These are phyloP conservation scores for Zopfochytrium polystomum DNA, from an alignment of 371 early-diverging fungal species.

Conservation along the genomic window DNA sequence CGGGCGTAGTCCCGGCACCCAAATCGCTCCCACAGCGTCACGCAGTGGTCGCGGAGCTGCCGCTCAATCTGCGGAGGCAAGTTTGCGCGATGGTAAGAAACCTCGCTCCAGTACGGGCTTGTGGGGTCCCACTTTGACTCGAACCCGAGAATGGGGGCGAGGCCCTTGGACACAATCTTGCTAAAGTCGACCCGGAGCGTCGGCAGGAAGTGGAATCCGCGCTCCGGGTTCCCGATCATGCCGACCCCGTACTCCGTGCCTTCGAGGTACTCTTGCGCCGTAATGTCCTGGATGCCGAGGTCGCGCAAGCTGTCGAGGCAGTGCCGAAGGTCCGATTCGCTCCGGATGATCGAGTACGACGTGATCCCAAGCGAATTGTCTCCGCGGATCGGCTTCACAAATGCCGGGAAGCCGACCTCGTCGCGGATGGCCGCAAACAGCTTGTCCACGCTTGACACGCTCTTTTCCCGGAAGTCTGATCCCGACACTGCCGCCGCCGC, in stretches of 20 bases:
- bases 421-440: conserved; percentile 29
- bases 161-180: conserved; percentile 37
- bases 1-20: conserved; percentile 56
- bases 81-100: conserved; percentile 40
- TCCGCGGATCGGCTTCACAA: conserved; percentile 55
- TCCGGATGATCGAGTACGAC: conserved; percentile 41
- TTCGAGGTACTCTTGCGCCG: conserved; percentile 53
- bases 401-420: conserved; percentile 49
- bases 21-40: conserved; percentile 51
- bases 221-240: conserved; percentile 49
- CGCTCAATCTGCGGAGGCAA: conserved; percentile 17
- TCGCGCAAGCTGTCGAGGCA: conserved; percentile 40
- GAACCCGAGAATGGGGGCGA: conserved; percentile 54
- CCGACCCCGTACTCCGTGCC: conserved; percentile 56
- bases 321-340: conserved; percentile 35
- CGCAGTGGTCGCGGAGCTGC: conserved; percentile 34
- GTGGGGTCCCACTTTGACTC: conserved; percentile 58
- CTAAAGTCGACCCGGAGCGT: conserved; percentile 52
- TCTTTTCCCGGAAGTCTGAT: conserved; percentile 21
- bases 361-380: conserved; percentile 61
- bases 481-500: neutral
- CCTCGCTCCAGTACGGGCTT: conserved; percentile 53
- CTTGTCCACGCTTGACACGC: conserved; percentile 18
- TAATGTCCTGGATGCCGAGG: conserved; percentile 42
- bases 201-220: conserved; percentile 56